phyloP scores from a whole-genome alignment of 345 rosid genomes.

The Syzygium aqueum region DNA sequence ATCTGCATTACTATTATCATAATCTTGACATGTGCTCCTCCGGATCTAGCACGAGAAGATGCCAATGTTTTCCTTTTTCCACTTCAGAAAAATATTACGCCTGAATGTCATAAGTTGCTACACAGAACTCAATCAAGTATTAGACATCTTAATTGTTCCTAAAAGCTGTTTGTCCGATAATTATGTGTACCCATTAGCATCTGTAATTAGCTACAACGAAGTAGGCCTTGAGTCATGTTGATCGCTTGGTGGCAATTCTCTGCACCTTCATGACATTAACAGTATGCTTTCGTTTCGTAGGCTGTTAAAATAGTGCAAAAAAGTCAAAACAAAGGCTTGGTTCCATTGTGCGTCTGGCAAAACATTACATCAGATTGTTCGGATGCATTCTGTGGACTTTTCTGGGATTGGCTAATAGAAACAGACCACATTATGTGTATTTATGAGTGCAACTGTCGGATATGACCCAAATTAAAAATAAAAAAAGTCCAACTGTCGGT shows the following conservation, averaged over 20 bases:
- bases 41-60: neutral
- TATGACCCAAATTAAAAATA: no score
- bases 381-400: neutral
- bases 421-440: neutral
- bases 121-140: neutral
- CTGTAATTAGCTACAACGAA: neutral
- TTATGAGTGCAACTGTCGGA: neutral
- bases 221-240: neutral
- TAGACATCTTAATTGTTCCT: neutral
- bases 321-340: neutral
- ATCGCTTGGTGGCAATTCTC: neutral
- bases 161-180: neutral
- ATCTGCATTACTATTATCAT: neutral
- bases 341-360: neutral
- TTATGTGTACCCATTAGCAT: neutral
- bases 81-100: neutral
- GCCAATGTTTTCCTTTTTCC: neutral
- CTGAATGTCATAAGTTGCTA: neutral
- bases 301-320: neutral
- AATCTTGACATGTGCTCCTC: neutral
- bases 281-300: neutral
- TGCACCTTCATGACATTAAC: neutral
- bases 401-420: neutral
- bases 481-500: neutral
- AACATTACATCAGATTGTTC: neutral